A percentile compares a stretch with the other conserved stretches of the same genome.
These are phyloP conservation scores for Xylariaceae sp. DNA, from an alignment of 2,329 filamentous ascomycete genomes.

Conservation along the genomic window DNA sequence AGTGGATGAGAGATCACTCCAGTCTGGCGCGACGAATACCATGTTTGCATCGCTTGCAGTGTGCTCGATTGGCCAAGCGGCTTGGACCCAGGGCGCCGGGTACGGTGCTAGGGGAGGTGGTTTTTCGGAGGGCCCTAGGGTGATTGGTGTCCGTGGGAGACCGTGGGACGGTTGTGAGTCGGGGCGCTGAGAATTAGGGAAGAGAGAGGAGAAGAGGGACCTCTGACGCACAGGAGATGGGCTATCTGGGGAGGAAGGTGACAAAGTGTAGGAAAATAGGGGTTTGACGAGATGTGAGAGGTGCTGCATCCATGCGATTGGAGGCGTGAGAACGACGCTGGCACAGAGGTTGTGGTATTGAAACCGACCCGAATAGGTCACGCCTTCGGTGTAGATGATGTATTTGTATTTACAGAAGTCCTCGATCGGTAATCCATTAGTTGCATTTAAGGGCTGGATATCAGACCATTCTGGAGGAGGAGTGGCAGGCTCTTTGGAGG, in stretches of 20 bases:
- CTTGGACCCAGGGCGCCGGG: slow-evolving; percentile 26
- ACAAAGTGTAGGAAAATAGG: slow-evolving; percentile 35
- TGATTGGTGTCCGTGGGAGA: slow-evolving; percentile 11
- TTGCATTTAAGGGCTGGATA: slow-evolving; percentile 24
- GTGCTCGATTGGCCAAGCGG: slow-evolving; percentile 36
- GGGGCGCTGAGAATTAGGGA: not conserved
- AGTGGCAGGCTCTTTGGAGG: slow-evolving; percentile 42
- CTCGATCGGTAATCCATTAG: slow-evolving; percentile 44
- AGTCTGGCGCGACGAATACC: slow-evolving; percentile 48
- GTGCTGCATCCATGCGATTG: slow-evolving; percentile 47
- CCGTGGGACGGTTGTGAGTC: not conserved
- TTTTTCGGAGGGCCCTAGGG: slow-evolving; percentile 3
- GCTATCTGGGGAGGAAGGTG: slow-evolving; percentile 2
- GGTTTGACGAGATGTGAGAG: slow-evolving; percentile 45
- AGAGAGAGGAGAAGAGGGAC: not conserved
- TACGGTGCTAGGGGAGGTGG: slow-evolving; percentile 16
- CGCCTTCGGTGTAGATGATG: slow-evolving; percentile 50
- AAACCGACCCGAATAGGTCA: slow-evolving; percentile 51
- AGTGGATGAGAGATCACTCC: slow-evolving; percentile 46
- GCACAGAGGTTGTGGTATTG: slow-evolving; percentile 49
- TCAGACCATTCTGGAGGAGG: slow-evolving; percentile 22
- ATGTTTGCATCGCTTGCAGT: slow-evolving; percentile 28
- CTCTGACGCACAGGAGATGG: not conserved
- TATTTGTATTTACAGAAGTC: slow-evolving; percentile 51
- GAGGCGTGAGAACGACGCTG: slow-evolving; percentile 45